A percentile compares a stretch with the other conserved stretches of the same genome.
Evolutionary conservation across 2,329 filamentous ascomycete species (phyloP).

Genomic region (Aspergillus neotritici): DNA sequence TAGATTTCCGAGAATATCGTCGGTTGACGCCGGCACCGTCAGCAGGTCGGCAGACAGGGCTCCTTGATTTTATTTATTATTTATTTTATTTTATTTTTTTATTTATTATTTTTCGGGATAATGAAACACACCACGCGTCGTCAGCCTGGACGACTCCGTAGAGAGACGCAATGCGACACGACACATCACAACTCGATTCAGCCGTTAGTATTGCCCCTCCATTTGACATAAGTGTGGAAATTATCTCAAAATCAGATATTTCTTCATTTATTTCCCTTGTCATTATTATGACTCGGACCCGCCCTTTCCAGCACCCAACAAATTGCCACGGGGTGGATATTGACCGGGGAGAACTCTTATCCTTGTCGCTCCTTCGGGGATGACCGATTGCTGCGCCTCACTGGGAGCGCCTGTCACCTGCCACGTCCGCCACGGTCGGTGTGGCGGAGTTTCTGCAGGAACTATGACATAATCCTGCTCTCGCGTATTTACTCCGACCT

Average conservation of each 20-base stretch:
- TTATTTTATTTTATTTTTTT: too few species aligned
- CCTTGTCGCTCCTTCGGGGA: conserved; percentile 3
- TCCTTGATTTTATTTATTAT: too few species aligned
- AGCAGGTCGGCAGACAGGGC: neutral
- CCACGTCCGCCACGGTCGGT: conserved; percentile 5
- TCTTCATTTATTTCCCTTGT: neutral
- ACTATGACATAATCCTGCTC: neutral
- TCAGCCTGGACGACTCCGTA: conserved; percentile 3
- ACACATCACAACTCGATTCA: neutral
- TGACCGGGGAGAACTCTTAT: too few species aligned
- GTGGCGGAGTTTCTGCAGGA: conserved; percentile 10
- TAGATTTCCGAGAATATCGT: conserved; percentile 8
- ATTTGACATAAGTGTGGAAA: neutral
- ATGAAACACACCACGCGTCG: conserved; percentile 2
- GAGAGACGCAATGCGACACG: neutral
- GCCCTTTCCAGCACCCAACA: too few species aligned
- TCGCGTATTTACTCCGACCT: too few species aligned
- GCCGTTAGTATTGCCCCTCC: conserved; percentile 2
- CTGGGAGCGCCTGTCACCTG: conserved; percentile 2
- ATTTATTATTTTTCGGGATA: neutral
- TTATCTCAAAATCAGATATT: neutral
- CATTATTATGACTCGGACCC: neutral
- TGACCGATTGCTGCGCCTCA: conserved; percentile 10
- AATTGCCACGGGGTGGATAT: too few species aligned
- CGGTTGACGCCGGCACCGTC: conserved; percentile 13